Evolutionary conservation across 2,329 filamentous ascomycete genomes (phyloP), one percentile per base, ranked within the genome.

Genomic region (Hirsutella thompsonii): DNA sequence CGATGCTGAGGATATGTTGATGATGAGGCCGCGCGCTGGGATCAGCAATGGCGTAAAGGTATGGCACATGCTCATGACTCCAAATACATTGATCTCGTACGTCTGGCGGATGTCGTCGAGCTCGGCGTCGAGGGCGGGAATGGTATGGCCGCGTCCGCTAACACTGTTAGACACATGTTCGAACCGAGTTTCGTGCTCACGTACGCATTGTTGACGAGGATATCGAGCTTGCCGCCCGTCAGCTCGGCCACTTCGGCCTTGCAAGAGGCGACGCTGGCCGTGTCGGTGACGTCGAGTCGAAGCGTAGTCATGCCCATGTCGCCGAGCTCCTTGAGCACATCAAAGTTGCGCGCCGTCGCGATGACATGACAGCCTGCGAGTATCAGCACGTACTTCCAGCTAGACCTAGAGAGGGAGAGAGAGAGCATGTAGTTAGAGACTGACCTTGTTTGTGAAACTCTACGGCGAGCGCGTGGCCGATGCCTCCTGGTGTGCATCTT

Each of bases 161-260:
- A 9, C 16, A 9, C 23, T 23, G 36, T n/a, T 8, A 16, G 28
- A 38, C 21, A 43, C 6, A 14, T 13, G 8, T 14, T 14, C 13
- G 30, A 14, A 16, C 6, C n/a, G 30, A 38, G n/a, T 9, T 29
- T 4, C 33, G 2, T 3, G 51, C 64, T 46, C 47, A 75, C 70
- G 74, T 47, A 75, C 70, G 74, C 73, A 45, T 78, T 78, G 56
- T 77, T 78, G 37, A 78, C 64, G 18, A 78, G 68, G 36, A 77
- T 66, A 47, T 78, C 73, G 5, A 78, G 66, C 37, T 59, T 67
- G 13, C 72, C 72, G 9, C 63, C 63, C 2, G 70, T 75, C 37
- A 76, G 55, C 11, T 61, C 52, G 11, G 58, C 49, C 11, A 76
- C 68, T 39, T 68, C 60, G 3, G 59, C 58, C 42, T 66, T 67